Evolutionary conservation across 768 basidiomycete species (phyloP).

Genomic region (Xanthoconium purpureum): DNA sequence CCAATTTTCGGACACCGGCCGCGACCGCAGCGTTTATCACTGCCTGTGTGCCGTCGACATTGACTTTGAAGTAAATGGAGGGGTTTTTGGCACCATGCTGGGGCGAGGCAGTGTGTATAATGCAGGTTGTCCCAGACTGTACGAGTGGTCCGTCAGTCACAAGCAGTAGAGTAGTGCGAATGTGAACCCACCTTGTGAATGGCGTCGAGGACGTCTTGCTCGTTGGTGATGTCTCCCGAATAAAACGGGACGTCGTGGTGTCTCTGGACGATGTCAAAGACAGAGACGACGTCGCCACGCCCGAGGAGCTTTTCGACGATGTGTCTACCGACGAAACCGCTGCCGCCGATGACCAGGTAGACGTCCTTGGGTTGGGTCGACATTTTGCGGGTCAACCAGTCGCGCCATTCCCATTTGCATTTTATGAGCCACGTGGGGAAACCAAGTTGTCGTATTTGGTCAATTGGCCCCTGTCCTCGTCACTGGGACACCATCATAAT

Average conservation of each 20-base stretch:
- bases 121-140: constrained; percentile 80
- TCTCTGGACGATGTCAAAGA: constrained; percentile 90
- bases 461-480: constrained; percentile 5
- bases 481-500: background rate
- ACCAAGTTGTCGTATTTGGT: background rate
- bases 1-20: constrained; percentile 75
- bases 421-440: constrained; percentile 7
- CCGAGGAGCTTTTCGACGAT: constrained; percentile 83
- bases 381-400: constrained; percentile 9
- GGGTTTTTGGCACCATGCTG: constrained; percentile 65
- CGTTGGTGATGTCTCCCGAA: constrained; percentile 83
- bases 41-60: constrained; percentile 86
- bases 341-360: constrained; percentile 92
- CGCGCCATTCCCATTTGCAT: constrained; percentile 4
- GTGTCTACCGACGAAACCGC: constrained; percentile 87
- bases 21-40: constrained; percentile 80
- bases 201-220: constrained; percentile 67
- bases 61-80: constrained; percentile 85
- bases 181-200: constrained; percentile 58
- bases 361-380: constrained; percentile 46
- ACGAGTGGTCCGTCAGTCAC: background rate
- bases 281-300: constrained; percentile 76
- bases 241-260: constrained; percentile 86
- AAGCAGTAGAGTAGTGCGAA: background rate
- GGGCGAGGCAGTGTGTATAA: constrained; percentile 94